These are phyloP conservation scores for Ceratocystis huliohia DNA, from an alignment of 2,329 filamentous ascomycete genomes.

Conservation along the genomic window DNA sequence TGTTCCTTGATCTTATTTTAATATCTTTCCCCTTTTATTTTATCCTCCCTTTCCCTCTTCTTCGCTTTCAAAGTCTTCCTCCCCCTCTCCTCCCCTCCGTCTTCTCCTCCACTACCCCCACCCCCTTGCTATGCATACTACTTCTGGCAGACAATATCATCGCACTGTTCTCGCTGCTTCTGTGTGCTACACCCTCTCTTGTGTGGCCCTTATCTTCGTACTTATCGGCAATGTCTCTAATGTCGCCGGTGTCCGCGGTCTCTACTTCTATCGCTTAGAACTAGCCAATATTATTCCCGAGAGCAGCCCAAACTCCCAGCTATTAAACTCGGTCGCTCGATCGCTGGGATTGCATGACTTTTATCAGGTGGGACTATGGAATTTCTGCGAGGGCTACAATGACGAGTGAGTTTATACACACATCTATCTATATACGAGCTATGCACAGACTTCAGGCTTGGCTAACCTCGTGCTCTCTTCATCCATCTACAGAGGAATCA, in stretches of 20 bases:
- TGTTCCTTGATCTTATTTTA: slow-evolving; percentile 5
- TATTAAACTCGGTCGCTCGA: slow-evolving; percentile 79
- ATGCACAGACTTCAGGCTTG: background rate
- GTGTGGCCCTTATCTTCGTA: slow-evolving; percentile 68
- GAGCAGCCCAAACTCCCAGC: slow-evolving; percentile 54
- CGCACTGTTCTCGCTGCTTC: slow-evolving; percentile 53
- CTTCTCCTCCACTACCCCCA: background rate
- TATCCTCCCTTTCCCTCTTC: background rate
- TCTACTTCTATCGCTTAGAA: slow-evolving; percentile 77
- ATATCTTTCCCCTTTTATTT: slow-evolving; percentile 7
- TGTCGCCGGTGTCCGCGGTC: slow-evolving; percentile 48
- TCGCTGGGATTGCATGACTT: slow-evolving; percentile 85
- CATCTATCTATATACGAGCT: background rate
- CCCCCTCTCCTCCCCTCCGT: background rate
- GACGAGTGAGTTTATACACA: slow-evolving; percentile 36
- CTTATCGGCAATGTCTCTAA: slow-evolving; percentile 62
- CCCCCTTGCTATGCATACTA: slow-evolving; percentile 16
- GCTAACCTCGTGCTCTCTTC: background rate
- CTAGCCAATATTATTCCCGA: slow-evolving; percentile 68
- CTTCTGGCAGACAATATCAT: slow-evolving; percentile 29
- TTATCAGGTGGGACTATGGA: slow-evolving; percentile 86
- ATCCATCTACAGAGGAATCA: slow-evolving; percentile 46
- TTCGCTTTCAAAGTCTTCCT: background rate
- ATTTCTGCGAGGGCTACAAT: slow-evolving; percentile 77
- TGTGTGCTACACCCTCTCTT: slow-evolving; percentile 58